A percentile compares a stretch with the other conserved stretches of the same genome.
These are phyloP conservation scores for Harrya chromipes DNA, from an alignment of 768 basidiomycete species.

Conservation along the genomic window DNA sequence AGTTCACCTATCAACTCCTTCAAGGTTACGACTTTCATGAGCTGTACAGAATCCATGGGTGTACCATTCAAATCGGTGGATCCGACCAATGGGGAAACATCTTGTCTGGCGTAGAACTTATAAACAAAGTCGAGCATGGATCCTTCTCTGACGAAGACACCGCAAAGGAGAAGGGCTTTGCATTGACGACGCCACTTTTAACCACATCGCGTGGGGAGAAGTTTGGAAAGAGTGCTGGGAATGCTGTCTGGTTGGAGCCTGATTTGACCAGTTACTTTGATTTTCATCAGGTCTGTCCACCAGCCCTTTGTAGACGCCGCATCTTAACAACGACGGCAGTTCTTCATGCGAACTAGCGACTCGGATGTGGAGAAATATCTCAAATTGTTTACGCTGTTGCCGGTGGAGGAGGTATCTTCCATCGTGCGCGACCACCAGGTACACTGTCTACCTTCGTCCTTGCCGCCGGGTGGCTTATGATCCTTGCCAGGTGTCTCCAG, in stretches of 20 bases:
- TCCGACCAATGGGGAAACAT: constrained; percentile 99
- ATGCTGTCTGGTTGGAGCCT: constrained; percentile 88
- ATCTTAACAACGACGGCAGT: constrained; percentile 45
- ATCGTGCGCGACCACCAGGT: constrained; percentile 62
- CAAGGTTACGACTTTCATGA: constrained; percentile 95
- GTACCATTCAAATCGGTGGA: constrained; percentile 89
- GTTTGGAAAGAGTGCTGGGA: constrained; percentile 96
- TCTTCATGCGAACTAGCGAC: constrained; percentile 82
- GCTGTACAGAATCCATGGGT: constrained; percentile 60
- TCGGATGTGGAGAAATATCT: constrained; percentile 78
- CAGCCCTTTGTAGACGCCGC: background rate
- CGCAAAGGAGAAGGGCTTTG: constrained; percentile 52
- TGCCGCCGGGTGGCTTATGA: background rate
- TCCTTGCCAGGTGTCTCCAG: constrained; percentile 29
- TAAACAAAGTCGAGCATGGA: constrained; percentile 46
- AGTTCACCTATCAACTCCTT: constrained; percentile 95
- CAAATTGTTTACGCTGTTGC: constrained; percentile 77
- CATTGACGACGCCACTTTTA: constrained; percentile 90
- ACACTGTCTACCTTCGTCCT: background rate
- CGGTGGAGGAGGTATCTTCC: constrained; percentile 51
- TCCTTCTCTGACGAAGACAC: background rate
- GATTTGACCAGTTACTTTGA: constrained; percentile 81
- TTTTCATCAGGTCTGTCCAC: constrained; percentile 80
- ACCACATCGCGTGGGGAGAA: constrained; percentile 90
- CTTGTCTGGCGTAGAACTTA: constrained; percentile 87